Conservation (phyloP, 148 eudicot species). For the Agrostemma githago region DNA sequence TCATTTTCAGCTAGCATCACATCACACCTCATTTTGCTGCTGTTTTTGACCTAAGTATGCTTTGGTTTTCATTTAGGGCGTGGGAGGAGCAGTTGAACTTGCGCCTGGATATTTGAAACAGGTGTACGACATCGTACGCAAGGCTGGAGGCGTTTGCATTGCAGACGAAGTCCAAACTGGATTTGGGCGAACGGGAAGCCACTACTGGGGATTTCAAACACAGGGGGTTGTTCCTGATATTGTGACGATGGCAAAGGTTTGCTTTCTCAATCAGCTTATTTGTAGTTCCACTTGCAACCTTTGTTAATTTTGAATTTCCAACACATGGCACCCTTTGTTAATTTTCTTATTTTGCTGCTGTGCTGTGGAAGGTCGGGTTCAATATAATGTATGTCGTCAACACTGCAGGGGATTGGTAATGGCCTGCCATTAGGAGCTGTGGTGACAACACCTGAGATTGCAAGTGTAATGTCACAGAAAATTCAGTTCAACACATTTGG, state of each 20-base stretch:
- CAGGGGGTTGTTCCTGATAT: constrained; percentile 86
- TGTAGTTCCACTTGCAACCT: neutral
- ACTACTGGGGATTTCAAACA: constrained; percentile 91
- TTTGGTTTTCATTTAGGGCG: constrained; percentile 53
- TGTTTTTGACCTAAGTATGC: neutral
- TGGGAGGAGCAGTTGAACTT: constrained; percentile 97
- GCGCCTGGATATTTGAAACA: constrained; percentile 82
- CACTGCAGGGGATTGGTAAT: constrained; percentile 85
- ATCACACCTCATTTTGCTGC: neutral
- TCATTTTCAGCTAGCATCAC: neutral
- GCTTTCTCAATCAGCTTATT: constrained; percentile 1
- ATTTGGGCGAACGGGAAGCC: constrained; percentile 90
- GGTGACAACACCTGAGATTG: constrained; percentile 96
- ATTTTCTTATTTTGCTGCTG: neutral
- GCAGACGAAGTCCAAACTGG: constrained; percentile 98
- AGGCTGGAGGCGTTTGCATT: constrained; percentile 90
- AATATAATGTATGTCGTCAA: neutral
- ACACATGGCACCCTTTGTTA: neutral
- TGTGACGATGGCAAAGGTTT: constrained; percentile 95
- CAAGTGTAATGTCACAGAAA: constrained; percentile 79
- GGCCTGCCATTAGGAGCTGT: constrained; percentile 97
- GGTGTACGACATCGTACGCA: constrained; percentile 82
- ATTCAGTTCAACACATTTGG: constrained; percentile 96
- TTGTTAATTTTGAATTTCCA: neutral
- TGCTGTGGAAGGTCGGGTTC: constrained; percentile 9